Base-by-base conservation (phyloP, 306 rosid species). In the Medicago truncatula region DNA sequence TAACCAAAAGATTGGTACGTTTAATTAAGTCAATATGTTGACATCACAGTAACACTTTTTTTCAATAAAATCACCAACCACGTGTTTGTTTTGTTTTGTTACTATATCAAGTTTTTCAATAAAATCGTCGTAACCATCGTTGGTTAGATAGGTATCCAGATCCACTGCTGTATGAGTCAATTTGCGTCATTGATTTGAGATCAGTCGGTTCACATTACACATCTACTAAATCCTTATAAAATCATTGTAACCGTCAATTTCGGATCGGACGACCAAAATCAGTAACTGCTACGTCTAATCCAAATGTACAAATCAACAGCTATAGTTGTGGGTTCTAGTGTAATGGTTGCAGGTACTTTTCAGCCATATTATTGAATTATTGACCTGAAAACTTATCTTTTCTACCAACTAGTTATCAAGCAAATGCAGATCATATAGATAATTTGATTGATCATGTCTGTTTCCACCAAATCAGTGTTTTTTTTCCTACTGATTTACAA, bases 321-420 rank as follows among this genome's bases (percentile, higher is more conserved):
- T 54, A 4, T 18, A 17, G 58, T 12, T 34, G 57, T 34, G 38
- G 38, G 38, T n/a, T 50, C 41, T 59, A 34, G 49, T 49, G 44
- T 23, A 65, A 49, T 84, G 67, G 47, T 65, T 66, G 40, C 74
- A 67, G 64, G 41, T 46, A 76, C 77, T 67, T 60, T 76, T 80
- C 82, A 43, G 72, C 67, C 40, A 1, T 44, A 75, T 70, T 11
- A 64, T 25, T 56, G 54, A 71, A 80, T 44, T 75, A 66, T 58
- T 71, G 73, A 58, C 78, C 50, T 28, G 36, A 47, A 47, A 64
- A 78, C 53, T 73, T 17, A 31, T 50, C 38, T 76, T 56, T 25
- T 34, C 23, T 57, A 13, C 59, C 14, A 5, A 52, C 34, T 41
- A 4, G 16, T 17, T 21, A 13, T 28, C 68, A 73, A 40, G 17